These are phyloP conservation scores for Rhynchospora pubera DNA, from an alignment of 176 grass and related monocot species.

Conservation along the genomic window DNA sequence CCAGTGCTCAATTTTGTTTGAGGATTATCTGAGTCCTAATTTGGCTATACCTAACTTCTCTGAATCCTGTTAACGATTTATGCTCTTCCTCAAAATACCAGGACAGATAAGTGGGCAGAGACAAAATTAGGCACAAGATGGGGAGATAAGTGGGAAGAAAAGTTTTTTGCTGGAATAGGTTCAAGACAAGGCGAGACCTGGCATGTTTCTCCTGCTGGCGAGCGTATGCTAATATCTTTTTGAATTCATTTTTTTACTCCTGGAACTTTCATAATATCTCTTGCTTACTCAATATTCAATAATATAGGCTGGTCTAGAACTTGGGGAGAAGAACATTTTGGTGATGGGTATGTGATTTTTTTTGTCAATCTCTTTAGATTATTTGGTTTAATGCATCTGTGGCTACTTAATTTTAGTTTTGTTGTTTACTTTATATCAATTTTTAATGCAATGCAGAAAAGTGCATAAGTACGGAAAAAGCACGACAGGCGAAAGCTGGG, in stretches of 20 bases:
- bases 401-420: background rate
- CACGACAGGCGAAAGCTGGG: constrained; percentile 91
- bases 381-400: background rate
- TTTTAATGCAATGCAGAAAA: constrained; percentile 42
- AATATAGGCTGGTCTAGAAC: constrained; percentile 96
- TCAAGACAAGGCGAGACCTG: constrained; percentile 98
- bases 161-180: constrained; percentile 92
- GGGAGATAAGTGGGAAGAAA: constrained; percentile 99
- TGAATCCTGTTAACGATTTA: background rate
- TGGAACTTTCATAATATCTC: background rate
- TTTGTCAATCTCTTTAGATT: background rate
- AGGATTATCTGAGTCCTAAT: constrained; percentile 10
- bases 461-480: constrained; percentile 98
- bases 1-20: background rate
- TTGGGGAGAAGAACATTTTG: constrained; percentile 96
- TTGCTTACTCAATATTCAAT: constrained; percentile 14
- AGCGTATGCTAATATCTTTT: constrained; percentile 51
- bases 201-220: constrained; percentile 66
- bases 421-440: background rate
- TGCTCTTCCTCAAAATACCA: constrained; percentile 23
- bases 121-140: constrained; percentile 90
- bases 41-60: background rate
- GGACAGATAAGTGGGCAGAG: constrained; percentile 99
- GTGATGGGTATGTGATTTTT: constrained; percentile 53
- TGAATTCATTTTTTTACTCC: background rate